Evolutionary conservation across 2,329 filamentous ascomycete genomes (phyloP).

Genomic region (Penicillium sp.): DNA sequence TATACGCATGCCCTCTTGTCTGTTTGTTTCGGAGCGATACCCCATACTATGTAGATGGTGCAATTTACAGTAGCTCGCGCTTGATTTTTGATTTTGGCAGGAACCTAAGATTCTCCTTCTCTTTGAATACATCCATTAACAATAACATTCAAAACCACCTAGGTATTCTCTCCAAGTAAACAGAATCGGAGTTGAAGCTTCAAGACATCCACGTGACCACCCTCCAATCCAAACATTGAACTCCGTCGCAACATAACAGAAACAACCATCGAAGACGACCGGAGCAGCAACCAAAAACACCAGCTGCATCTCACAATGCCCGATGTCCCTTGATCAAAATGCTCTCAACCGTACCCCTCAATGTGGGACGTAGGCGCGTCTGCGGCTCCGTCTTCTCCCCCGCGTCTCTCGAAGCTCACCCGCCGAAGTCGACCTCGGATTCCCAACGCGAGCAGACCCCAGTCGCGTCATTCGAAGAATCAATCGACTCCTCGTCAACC

Average conservation of each 20-base stretch:
- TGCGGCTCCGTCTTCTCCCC: conserved; percentile 47
- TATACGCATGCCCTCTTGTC: not conserved
- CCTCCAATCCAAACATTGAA: conserved; percentile 5
- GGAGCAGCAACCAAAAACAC: not conserved
- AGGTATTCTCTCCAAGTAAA: not conserved
- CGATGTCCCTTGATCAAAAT: conserved; percentile 21
- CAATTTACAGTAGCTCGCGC: not conserved
- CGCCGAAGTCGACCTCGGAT: conserved; percentile 30
- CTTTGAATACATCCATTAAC: not conserved
- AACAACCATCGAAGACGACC: not conserved
- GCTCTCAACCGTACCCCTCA: conserved; percentile 28
- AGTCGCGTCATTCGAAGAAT: conserved; percentile 18
- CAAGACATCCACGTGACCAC: not conserved
- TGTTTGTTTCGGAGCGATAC: conserved; percentile 7
- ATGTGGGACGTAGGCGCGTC: conserved; percentile 40
- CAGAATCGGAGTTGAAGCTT: not conserved
- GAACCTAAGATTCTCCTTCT: not conserved
- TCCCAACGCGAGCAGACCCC: conserved; percentile 20
- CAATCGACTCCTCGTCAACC: conserved; percentile 16
- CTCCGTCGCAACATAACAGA: not conserved
- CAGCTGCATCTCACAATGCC: conserved; percentile 16
- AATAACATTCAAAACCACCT: not conserved
- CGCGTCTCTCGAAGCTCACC: conserved; percentile 34
- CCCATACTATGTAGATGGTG: conserved; percentile 9
- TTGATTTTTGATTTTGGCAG: not conserved